phyloP scores from a whole-genome alignment of 768 basidiomycete species.

The Panaeolus papilionaceus region DNA sequence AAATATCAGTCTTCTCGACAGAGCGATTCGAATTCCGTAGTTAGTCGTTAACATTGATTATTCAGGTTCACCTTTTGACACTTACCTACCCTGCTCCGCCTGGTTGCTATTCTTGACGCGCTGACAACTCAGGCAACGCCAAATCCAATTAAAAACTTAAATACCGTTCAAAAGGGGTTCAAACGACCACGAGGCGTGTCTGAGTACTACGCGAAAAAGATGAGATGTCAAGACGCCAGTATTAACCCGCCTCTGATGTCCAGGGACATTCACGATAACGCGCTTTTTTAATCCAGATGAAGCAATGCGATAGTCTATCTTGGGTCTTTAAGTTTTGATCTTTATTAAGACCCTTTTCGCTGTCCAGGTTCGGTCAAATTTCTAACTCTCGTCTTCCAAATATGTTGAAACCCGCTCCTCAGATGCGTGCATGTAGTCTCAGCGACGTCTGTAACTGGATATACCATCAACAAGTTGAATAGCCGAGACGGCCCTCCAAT shows the following conservation, averaged over 20 bases:
- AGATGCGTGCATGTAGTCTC: not conserved
- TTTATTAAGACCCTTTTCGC: not conserved
- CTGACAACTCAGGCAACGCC: conserved; percentile 2
- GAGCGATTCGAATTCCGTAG: conserved; percentile 8
- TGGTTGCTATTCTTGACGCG: not conserved
- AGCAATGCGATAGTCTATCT: conserved; percentile 9
- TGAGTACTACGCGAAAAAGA: not conserved
- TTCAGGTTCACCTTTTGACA: conserved; percentile 7
- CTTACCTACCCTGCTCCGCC: not conserved
- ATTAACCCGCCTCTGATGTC: not conserved
- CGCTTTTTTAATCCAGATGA: conserved; percentile 12
- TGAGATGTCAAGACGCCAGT: conserved; percentile 4
- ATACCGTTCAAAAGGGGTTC: not conserved
- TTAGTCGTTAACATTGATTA: conserved; percentile 9
- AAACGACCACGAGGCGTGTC: conserved; percentile 1
- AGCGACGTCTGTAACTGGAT: not conserved
- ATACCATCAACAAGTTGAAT: not conserved
- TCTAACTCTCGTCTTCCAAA: not conserved
- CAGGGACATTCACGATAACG: not conserved
- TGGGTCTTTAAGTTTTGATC: not conserved
- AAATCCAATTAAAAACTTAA: conserved; percentile 10
- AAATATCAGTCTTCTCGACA: not conserved
- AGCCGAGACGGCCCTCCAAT: not conserved
- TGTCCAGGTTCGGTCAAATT: conserved; percentile 1
- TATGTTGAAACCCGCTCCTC: not conserved